Base-by-base conservation (phyloP, 148 eudicot species). In the Gaultheria prostrata region DNA sequence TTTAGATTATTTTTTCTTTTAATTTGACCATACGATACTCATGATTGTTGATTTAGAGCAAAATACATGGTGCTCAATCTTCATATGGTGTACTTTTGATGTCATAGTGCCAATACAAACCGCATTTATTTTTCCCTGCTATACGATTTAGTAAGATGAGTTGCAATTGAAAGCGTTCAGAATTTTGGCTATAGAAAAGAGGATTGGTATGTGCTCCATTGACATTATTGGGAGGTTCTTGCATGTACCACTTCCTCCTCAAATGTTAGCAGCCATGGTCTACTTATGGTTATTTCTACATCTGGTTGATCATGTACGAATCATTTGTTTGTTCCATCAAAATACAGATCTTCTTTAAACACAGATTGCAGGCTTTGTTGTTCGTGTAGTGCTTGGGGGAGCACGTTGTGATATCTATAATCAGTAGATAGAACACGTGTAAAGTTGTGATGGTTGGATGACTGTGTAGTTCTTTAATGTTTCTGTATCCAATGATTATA, bases 31-130 rank as follows among this genome's bases (percentile, higher is more conserved):
- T 28, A 9, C 9, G 69, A 63, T 63, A 63, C 69, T 63, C 69
- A 8, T 63, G 69, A 63, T n/a, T 24, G 69, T 63, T 63, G 69
- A 63, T 63, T n/a, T 63, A 24, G 69, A 63, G 69, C 69, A 63
- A 30, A 24, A 63, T 24, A 63, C 69, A 24, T n/a, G 11, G 24
- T 63, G 14, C 26, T 24, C 32, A 63, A 63, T 63, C 30, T 63
- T 63, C 30, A 8, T 63, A n/a, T 24, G 12, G 32, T 63, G 69
- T 61, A 9, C n/a, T 61, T 63, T 63, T 63, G 5, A 24, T 63
- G 69, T n/a, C 24, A 63, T 63, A 63, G 26, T 12, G 69, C 69
- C n/a, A 59, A 11, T 59, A 59, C 26, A 4, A 59, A 59, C 26
- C 4, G 3, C 67, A 59, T 59, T 59, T 59, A 59, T 59, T 59